phyloP scores from a whole-genome alignment of 78 protist species.

The Guillardia theta region DNA sequence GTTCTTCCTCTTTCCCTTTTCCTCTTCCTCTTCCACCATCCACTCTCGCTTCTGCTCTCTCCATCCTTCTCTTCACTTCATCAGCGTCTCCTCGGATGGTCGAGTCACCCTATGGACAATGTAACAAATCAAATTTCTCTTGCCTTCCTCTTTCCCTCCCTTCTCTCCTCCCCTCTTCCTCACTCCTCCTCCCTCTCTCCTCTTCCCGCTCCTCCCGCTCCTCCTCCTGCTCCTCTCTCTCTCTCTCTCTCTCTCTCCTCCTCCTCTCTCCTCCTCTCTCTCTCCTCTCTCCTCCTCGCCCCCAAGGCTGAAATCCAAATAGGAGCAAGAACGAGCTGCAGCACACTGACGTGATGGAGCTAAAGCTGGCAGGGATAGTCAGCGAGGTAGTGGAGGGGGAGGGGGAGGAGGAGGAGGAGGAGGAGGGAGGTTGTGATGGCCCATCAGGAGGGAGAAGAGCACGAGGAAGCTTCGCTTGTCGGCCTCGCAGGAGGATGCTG shows the following conservation, averaged over 20 bases:
- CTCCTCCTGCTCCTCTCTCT: background rate
- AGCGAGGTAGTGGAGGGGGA: conserved; percentile 16
- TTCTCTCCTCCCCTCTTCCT: background rate
- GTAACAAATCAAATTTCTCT: too few species aligned
- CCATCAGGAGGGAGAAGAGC: too few species aligned
- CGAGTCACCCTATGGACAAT: too few species aligned
- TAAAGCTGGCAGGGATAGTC: background rate
- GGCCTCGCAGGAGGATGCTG: conserved; percentile 68
- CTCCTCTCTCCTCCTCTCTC: background rate
- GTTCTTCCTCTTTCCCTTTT: too few species aligned
- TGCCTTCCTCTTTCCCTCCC: background rate
- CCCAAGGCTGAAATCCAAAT: too few species aligned
- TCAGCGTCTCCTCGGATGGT: too few species aligned
- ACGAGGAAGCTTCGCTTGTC: conserved; percentile 30
- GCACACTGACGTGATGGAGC: conserved; percentile 53
- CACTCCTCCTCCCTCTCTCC: background rate
- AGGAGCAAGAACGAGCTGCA: conserved; percentile 68
- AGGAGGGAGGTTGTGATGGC: too few species aligned
- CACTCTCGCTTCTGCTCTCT: too few species aligned
- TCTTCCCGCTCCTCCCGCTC: background rate
- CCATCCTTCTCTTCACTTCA: too few species aligned
- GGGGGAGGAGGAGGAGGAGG: too few species aligned
- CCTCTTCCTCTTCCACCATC: too few species aligned
- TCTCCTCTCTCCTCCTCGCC: background rate
- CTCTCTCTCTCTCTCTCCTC: background rate